phyloP scores from a whole-genome alignment of 2,329 filamentous ascomycete species.

The Neurospora sp. region DNA sequence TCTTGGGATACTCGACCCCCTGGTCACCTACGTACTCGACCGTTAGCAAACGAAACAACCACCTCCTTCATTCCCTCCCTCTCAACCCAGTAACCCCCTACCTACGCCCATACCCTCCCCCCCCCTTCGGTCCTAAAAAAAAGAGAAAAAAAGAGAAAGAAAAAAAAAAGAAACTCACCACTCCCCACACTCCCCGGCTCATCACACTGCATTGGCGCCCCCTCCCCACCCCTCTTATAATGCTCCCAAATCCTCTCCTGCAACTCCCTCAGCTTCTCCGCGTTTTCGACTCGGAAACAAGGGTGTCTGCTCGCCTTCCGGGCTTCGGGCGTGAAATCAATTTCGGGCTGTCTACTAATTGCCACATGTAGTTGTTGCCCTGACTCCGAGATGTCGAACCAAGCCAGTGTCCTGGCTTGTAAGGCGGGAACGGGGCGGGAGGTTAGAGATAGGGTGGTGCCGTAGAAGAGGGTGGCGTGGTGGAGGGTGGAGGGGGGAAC shows the following conservation, averaged over 20 bases:
- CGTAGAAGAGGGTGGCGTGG: constrained; percentile 45
- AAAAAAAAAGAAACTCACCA: constrained; percentile 8
- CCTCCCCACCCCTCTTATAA: constrained; percentile 33
- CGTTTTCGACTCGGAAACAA: constrained; percentile 44
- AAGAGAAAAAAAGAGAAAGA: not conserved
- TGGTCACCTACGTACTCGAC: constrained; percentile 40
- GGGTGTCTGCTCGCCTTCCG: constrained; percentile 40
- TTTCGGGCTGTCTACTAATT: constrained; percentile 25
- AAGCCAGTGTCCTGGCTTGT: constrained; percentile 41
- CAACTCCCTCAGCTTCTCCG: constrained; percentile 37
- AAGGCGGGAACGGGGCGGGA: constrained; percentile 40
- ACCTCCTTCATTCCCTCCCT: not conserved
- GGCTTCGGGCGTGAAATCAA: constrained; percentile 19
- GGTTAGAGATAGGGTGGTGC: constrained; percentile 43
- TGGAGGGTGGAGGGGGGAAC: constrained; percentile 43
- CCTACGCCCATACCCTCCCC: not conserved
- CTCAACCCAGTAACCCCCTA: not conserved
- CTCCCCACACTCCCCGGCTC: constrained; percentile 35
- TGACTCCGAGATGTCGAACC: constrained; percentile 48
- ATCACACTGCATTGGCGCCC: constrained; percentile 45
- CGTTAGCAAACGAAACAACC: constrained; percentile 13
- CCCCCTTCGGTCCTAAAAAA: not conserved
- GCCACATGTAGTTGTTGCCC: constrained; percentile 50
- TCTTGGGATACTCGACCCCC: constrained; percentile 43
- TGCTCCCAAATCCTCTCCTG: constrained; percentile 43